Evolutionary conservation across 139 green algal genomes (phyloP), one percentile per base, ranked within the genome.

Genomic region (Nannochloris sp.): DNA sequence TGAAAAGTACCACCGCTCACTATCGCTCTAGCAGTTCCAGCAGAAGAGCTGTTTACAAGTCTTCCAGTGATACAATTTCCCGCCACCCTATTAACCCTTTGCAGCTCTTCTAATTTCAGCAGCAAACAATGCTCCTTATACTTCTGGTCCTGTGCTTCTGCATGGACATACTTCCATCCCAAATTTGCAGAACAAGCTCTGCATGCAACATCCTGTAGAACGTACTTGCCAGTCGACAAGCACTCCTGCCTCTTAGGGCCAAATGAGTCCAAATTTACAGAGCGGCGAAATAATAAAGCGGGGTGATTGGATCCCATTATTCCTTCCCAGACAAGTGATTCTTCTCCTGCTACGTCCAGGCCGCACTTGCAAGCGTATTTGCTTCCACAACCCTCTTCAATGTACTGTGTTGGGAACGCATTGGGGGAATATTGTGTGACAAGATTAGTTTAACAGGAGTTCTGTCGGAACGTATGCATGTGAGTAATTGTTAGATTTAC

Each of bases 301-400:
- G 72, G 70, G 12, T 74, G 61, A 39, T 70, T 53, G 1, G 46
- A 37, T 12, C 54, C 70, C 77, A 84, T 84, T 63, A 72, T 81
- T 2, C 77, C 77, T 59, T 84, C 77, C 77, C 77, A 84, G 7
- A 84, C 37, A 8, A 82, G 35, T 46, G 14, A n/a, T 9, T 12
- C 25, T 42, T 63, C 57, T 38, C 37, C 67, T 3, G 64, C 69
- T 2, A 75, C 57, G 32, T 81, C 69, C 47, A 47, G 27, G 31
- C 72, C 68, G 36, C 10, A 15, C 31, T 13, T 23, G 36, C 64
- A 71, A 13, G 24, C 36, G 9, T 65, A 65, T 36, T 71, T 71
- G 10, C 34, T 58, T 0, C 3, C 12, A 1, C 46, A 24, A 8
- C 37, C 64, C n/a, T 71, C 64, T 14, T 62, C 35, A 14, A 64